Base-by-base conservation (phyloP, 345 rosid species). In the Rhodamnia argentea region DNA sequence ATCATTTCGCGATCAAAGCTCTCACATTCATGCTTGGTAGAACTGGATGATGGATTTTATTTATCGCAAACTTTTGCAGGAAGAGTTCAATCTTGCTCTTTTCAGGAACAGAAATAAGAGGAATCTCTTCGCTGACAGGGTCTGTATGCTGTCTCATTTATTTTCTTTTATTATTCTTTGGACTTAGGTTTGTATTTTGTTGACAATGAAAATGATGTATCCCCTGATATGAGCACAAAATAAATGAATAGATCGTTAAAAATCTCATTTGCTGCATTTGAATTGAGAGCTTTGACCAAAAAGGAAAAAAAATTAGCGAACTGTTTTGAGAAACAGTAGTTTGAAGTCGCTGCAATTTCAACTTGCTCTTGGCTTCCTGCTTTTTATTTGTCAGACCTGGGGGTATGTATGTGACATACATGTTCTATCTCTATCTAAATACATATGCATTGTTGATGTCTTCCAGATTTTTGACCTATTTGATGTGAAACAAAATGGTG, bases 101-200 rank as follows among this genome's bases (percentile, higher is more conserved):
- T 94, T 97, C 91, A 93, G 93, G 92, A 97, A 92, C 91, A 91
- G 89, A 88, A 92, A 94, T 84, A 89, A 82, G 86, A 93, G 83
- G 89, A 97, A 96, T 84, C 98, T 97, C 83, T 97, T 96, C 32
- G 95, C 99, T 2, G 98, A 97, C 90, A 94, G 98, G 95, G 99
- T 97, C 74, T 23, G 87, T 86, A 60, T 54, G 58, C 40, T 52
- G 82, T 27, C 14, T 32, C 81, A 86, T 42, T 52, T 53, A 20
- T 18, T 52, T 37, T 22, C 37, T 83, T 7, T 9, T n/a, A 9
- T 11, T 13, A 7, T 47, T 82, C 40, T 4, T 70, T 42, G 42
- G 24, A 32, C 78, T 16, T 32, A 32, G 32, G 78, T 57, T 51
- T 47, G 53, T 70, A 70, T 70, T 11, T 64, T 64, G 78, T 32